Percentiles rank a stretch among this genome's conserved stretches.
Conservation (phyloP, 2,329 filamentous ascomycete species). For the Westerdykella sp. region DNA sequence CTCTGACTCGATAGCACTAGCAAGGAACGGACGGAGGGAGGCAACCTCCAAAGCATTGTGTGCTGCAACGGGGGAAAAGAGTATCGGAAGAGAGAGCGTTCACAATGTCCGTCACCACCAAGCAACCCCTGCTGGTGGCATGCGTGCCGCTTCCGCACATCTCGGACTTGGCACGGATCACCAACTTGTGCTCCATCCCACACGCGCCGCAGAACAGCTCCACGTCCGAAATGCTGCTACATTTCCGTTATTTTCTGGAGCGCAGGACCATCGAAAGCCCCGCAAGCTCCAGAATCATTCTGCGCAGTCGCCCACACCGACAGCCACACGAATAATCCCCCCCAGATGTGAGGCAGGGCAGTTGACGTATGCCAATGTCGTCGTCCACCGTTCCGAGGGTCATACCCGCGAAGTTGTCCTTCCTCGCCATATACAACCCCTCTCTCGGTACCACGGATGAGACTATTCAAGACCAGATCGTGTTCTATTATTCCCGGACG, state of each 20-base stretch:
- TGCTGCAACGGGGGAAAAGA: neutral
- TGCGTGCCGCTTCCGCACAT: conserved; percentile 2
- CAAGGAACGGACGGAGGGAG: conserved; percentile 16
- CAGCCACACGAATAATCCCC: neutral
- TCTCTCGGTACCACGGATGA: conserved; percentile 67
- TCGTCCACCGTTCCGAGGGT: conserved; percentile 35
- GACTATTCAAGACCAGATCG: conserved; percentile 72
- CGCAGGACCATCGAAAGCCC: too few species aligned
- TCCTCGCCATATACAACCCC: conserved; percentile 93
- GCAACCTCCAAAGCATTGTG: conserved; percentile 21
- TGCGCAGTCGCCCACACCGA: too few species aligned
- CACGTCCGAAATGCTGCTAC: neutral
- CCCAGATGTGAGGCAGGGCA: too few species aligned
- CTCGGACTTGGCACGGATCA: conserved; percentile 5
- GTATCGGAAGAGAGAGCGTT: neutral
- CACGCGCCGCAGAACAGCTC: neutral
- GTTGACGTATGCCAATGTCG: conserved; percentile 14
- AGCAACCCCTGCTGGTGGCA: too few species aligned
- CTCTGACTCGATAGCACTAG: conserved; percentile 2
- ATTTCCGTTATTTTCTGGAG: too few species aligned
- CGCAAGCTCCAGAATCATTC: too few species aligned
- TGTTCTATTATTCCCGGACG: conserved; percentile 73
- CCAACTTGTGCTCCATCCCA: neutral
- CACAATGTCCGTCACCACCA: too few species aligned
- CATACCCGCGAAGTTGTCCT: conserved; percentile 77